A percentile compares a stretch with the other conserved stretches of the same genome.
Conservation (phyloP, 225 moss, liverwort and hornwort genomes). For the Bryum argenteum region DNA sequence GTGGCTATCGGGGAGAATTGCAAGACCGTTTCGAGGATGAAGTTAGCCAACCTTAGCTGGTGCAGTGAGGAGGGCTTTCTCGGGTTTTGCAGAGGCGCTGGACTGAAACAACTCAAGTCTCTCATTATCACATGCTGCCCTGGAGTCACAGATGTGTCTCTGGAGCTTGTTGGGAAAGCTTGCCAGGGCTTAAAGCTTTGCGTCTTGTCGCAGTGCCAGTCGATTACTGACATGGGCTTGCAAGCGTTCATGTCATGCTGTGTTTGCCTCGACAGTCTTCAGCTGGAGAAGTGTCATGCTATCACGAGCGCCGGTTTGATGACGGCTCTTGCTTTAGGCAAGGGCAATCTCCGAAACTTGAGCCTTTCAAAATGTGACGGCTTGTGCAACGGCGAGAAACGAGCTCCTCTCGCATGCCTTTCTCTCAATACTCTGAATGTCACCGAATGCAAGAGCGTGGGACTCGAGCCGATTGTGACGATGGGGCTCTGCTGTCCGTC, state of each 20-base stretch:
- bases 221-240: slow-evolving; percentile 64
- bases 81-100: slow-evolving; percentile 50
- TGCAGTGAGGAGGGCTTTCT: slow-evolving; percentile 70
- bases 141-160: slow-evolving; percentile 63
- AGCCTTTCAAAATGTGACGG: slow-evolving; percentile 63
- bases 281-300: slow-evolving; percentile 63
- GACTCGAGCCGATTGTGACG: slow-evolving; percentile 50
- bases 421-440: slow-evolving; percentile 56
- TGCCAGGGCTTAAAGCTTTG: slow-evolving; percentile 63
- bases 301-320: slow-evolving; percentile 64
- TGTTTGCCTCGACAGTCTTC: slow-evolving; percentile 54
- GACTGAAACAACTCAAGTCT: slow-evolving; percentile 55
- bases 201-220: slow-evolving; percentile 60
- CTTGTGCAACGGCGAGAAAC: slow-evolving; percentile 40
- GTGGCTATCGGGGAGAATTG: slow-evolving; percentile 56
- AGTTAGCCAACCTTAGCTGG: slow-evolving; percentile 51
- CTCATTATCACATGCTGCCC: slow-evolving; percentile 54
- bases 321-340: slow-evolving; percentile 44
- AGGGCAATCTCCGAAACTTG: slow-evolving; percentile 48
- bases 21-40: slow-evolving; percentile 56
- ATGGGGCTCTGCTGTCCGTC: slow-evolving; percentile 65
- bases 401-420: slow-evolving; percentile 40
- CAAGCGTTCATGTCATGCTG: slow-evolving; percentile 56
- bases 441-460: slow-evolving; percentile 59
- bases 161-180: slow-evolving; percentile 52